Conservation (phyloP, 2,329 filamentous ascomycete species). For the Alternaria sp. region DNA sequence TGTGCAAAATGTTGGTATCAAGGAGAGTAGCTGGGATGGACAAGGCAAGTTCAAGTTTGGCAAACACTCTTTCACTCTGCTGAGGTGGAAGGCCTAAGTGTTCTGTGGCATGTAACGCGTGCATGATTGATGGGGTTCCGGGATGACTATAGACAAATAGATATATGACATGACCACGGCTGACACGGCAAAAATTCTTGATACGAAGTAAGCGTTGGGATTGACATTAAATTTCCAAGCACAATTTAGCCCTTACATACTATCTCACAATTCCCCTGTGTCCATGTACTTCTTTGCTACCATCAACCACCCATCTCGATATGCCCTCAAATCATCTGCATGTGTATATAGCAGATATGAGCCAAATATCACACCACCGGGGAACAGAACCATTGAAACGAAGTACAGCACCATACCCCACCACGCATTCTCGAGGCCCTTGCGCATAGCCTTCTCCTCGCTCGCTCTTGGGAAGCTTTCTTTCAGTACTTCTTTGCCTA, state of each 20-base stretch:
- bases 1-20: conserved; percentile 68
- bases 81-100: conserved; percentile 61
- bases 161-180: background rate
- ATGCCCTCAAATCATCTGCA: conserved; percentile 16
- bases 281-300: conserved; percentile 24
- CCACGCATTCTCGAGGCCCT: conserved; percentile 30
- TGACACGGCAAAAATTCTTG: background rate
- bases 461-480: conserved; percentile 29
- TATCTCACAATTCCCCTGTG: conserved; percentile 1
- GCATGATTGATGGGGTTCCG: background rate
- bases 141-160: background rate
- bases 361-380: conserved; percentile 14
- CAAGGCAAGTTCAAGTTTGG: conserved; percentile 69
- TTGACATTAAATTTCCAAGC: background rate
- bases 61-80: conserved; percentile 74
- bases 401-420: conserved; percentile 32
- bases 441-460: conserved; percentile 33
- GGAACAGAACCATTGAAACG: conserved; percentile 26
- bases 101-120: background rate
- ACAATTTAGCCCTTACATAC: background rate
- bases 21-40: conserved; percentile 70
- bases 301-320: conserved; percentile 21
- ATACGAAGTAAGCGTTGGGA: background rate
- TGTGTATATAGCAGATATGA: conserved; percentile 17
- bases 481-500: conserved; percentile 32